Base-by-base conservation (phyloP, 257 asterid species). In the Salvia rosmarinus region DNA sequence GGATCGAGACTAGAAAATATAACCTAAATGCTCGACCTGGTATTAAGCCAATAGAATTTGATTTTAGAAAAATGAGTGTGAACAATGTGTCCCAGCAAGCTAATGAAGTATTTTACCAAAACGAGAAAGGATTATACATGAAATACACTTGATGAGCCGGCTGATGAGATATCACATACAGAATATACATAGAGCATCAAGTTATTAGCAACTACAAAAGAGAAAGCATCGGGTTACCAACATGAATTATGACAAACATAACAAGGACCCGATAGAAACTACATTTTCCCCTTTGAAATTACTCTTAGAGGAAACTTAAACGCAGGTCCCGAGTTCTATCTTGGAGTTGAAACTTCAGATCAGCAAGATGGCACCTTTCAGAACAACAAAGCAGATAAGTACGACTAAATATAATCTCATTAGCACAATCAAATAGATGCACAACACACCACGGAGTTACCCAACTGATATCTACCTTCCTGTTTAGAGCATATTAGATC, bases 301-400 rank as follows among this genome's bases (percentile, higher is more conserved):
- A 80, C 85, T 82, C 80, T 68, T 75, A 63, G 80, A 59, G 61
- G 72, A 75, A 77, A 84, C 78, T 64, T 76, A 79, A 73, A 55
- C 50, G 81, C 71, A 72, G 80, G 72, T 72, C 73, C 78, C 76
- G 73, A 66, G 80, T 74, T 80, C 72, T 80, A 80, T 74, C 80
- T 72, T 70, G 77, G 61, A 44, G 68, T 57, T 71, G 61, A 42
- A 59, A 58, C 87, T 74, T 69, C 74, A 62, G 71, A 77, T 76
- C 85, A 72, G 82, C 82, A 82, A 47, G 77, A 80, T 52, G 68
- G 63, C 77, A 80, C 81, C 79, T 69, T 80, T 71, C 79, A 78
- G 60, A 75, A 72, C 59, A 80, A 75, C 28, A 54, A 70, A 68
- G 32, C 72, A 77, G 58, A 67, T 71, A 69, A 71, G 39, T 56